Conservation (phyloP, 305 asterid genomes). For the Fraxinus ornus region DNA sequence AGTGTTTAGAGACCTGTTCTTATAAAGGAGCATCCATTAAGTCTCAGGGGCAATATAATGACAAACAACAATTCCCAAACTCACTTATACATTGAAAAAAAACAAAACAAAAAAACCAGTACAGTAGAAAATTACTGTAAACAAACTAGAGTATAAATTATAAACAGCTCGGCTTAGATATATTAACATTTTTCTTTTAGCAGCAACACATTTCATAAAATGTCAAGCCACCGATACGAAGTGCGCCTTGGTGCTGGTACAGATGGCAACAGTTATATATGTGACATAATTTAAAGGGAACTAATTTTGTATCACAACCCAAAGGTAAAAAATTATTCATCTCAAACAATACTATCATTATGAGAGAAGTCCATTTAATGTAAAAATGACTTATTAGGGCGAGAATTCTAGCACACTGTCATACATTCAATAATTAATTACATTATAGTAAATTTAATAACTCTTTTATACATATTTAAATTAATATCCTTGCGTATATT, state of each 20-base stretch:
- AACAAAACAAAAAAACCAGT: too few species aligned
- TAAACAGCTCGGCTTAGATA: not conserved
- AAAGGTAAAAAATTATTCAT: not conserved
- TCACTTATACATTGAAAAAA: not conserved
- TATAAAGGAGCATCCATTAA: constrained; percentile 1
- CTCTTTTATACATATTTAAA: not conserved
- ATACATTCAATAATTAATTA: too few species aligned
- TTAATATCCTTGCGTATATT: not conserved
- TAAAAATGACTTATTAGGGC: too few species aligned
- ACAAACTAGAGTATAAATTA: not conserved
- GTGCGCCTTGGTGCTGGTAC: not conserved
- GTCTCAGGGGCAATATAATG: not conserved
- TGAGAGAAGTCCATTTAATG: not conserved
- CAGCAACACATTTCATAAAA: not conserved
- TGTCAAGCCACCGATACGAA: not conserved
- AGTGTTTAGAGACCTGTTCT: not conserved
- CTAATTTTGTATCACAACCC: too few species aligned
- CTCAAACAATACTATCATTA: not conserved
- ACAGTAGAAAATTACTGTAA: not conserved
- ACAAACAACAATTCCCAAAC: not conserved
- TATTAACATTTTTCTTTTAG: not conserved
- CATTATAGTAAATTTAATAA: too few species aligned
- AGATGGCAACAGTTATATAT: not conserved
- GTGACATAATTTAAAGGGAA: not conserved
- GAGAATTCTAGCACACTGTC: too few species aligned